Evolutionary conservation across 495 filamentous ascomycete genomes (phyloP).

Genomic region (Neurospora africana): DNA sequence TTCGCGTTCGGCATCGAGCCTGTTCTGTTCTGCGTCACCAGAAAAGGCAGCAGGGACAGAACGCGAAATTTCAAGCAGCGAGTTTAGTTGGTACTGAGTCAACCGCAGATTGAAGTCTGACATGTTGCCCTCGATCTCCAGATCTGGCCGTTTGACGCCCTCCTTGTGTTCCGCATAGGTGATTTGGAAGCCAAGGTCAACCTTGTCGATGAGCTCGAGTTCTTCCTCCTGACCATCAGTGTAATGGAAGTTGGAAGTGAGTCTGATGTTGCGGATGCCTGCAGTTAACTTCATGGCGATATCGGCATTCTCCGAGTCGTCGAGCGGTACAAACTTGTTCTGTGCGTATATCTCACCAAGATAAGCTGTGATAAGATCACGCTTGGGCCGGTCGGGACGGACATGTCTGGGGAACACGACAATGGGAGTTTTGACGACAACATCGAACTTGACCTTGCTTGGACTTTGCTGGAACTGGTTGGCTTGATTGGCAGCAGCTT

Average conservation of each 20-base stretch:
- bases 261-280: constrained; percentile 80
- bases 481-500: constrained; percentile 90
- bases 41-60: constrained; percentile 82
- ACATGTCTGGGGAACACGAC: constrained; percentile 80
- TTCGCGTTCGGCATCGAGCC: constrained; percentile 43
- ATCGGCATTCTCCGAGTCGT: constrained; percentile 55
- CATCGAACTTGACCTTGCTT: constrained; percentile 83
- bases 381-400: constrained; percentile 41
- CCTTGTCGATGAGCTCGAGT: constrained; percentile 90
- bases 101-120: constrained; percentile 83
- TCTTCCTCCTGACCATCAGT: constrained; percentile 62
- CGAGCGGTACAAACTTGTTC: constrained; percentile 77
- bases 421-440: constrained; percentile 88
- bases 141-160: constrained; percentile 71
- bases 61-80: constrained; percentile 70
- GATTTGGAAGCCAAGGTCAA: constrained; percentile 84
- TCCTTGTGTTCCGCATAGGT: constrained; percentile 78
- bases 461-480: constrained; percentile 84
- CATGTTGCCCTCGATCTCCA: constrained; percentile 83
- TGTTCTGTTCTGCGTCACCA: constrained; percentile 58
- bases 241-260: constrained; percentile 87
- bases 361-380: constrained; percentile 83
- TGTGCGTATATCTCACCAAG: constrained; percentile 94
- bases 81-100: constrained; percentile 83
- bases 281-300: constrained; percentile 83